Percentiles rank a stretch among this genome's conserved stretches.
phyloP scores from a whole-genome alignment of 1,139 yeast genomes.

The Diutina rugosa region DNA sequence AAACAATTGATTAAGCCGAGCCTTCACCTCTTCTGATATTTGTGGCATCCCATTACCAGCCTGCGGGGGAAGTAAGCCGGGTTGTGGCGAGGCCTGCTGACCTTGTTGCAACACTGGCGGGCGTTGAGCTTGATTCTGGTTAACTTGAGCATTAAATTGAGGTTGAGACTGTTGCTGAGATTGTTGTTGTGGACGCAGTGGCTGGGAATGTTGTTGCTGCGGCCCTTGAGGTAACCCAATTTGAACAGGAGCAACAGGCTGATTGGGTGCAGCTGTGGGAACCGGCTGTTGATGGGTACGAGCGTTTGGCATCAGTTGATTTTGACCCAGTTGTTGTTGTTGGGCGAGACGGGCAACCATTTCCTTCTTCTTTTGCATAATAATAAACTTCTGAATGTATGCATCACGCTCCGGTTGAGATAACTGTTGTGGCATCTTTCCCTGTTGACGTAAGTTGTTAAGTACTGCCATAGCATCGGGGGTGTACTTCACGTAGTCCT shows the following conservation, averaged over 20 bases:
- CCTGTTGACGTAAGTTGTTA: conserved; percentile 24
- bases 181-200: conserved; percentile 5
- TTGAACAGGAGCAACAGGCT: conserved; percentile 3
- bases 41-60: conserved; percentile 17
- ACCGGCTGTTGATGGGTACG: conserved; percentile 6
- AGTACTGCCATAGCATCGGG: conserved; percentile 29
- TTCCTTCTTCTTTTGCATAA: conserved; percentile 1
- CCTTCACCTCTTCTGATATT: conserved; percentile 30
- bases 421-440: conserved; percentile 21
- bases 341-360: background rate
- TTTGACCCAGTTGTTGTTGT: conserved; percentile 3
- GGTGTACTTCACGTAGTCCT: conserved; percentile 27
- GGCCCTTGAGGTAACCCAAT: conserved; percentile 6
- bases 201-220: conserved; percentile 3
- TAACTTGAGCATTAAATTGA: background rate
- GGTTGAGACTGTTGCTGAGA: conserved; percentile 5
- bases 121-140: background rate
- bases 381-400: conserved; percentile 27
- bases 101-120: background rate
- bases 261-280: conserved; percentile 3
- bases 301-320: conserved; percentile 5
- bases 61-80: background rate
- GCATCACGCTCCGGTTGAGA: conserved; percentile 25
- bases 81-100: background rate
- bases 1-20: conserved; percentile 45